Conservation (phyloP, 148 eudicot genomes). For the Rhododendron henanense region DNA sequence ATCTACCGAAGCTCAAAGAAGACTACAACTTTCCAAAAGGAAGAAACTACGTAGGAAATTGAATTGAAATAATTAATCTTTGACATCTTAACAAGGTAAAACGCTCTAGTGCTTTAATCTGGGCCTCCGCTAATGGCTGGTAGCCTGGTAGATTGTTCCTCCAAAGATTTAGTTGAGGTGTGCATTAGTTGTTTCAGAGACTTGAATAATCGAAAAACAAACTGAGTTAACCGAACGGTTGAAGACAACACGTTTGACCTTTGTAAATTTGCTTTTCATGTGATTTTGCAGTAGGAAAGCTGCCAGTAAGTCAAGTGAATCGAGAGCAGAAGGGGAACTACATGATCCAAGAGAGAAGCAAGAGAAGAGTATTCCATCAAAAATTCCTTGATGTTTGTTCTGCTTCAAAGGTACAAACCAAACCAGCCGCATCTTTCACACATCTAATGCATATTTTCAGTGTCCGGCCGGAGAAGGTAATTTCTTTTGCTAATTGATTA, state of each 20-base stretch:
- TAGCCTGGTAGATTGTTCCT: background rate
- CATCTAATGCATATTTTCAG: background rate
- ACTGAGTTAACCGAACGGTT: background rate
- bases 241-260: background rate
- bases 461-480: background rate
- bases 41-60: too few species aligned
- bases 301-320: slow-evolving; percentile 59
- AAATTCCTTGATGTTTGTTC: slow-evolving; percentile 55
- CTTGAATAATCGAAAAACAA: background rate
- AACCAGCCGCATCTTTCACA: too few species aligned
- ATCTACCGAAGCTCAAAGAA: background rate
- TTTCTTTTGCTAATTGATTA: background rate
- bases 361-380: slow-evolving; percentile 54
- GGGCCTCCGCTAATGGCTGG: background rate
- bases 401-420: slow-evolving; percentile 42
- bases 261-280: background rate
- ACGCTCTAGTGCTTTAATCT: background rate
- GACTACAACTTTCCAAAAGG: background rate
- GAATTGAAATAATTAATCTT: background rate
- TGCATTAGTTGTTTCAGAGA: too few species aligned
- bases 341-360: slow-evolving; percentile 47
- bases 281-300: slow-evolving; percentile 54
- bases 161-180: background rate
- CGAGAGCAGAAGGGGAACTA: slow-evolving; percentile 56
- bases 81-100: background rate